Percentiles rank a stretch among this genome's conserved stretches.
Conservation (phyloP, 1,284 basidiomycete genomes). For the Leucoagaricus sp. region DNA sequence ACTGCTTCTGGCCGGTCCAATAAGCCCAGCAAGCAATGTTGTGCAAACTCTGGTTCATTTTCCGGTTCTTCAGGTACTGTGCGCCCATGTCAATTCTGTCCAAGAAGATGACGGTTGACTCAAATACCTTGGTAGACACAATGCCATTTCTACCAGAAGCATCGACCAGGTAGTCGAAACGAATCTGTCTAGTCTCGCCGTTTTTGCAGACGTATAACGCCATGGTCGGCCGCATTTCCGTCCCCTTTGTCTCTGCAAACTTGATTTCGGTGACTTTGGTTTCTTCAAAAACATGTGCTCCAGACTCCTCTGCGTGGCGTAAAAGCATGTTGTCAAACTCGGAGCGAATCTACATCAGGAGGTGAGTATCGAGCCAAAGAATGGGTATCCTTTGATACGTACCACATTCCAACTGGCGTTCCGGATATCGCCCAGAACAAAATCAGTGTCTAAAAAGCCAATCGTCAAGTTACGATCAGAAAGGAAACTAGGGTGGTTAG, state of each 20-base stretch:
- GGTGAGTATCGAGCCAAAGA: not conserved
- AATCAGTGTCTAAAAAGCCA: constrained; percentile 23
- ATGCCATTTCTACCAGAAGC: constrained; percentile 48
- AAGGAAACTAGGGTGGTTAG: not conserved
- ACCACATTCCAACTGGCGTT: constrained; percentile 28
- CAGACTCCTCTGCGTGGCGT: constrained; percentile 41
- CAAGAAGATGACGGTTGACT: not conserved
- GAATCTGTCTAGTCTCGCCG: constrained; percentile 31
- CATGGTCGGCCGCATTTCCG: constrained; percentile 24
- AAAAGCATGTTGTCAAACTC: constrained; percentile 50
- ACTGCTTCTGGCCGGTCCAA: constrained; percentile 37
- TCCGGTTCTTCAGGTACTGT: constrained; percentile 47
- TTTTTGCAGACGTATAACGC: constrained; percentile 23
- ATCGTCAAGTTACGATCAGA: not conserved
- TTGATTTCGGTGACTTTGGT: constrained; percentile 33
- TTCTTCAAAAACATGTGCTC: constrained; percentile 42
- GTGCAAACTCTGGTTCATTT: constrained; percentile 45
- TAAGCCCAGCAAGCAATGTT: constrained; percentile 47
- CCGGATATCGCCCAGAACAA: constrained; percentile 18
- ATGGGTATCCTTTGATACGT: constrained; percentile 3
- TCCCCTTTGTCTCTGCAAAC: constrained; percentile 22
- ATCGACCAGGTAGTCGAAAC: constrained; percentile 51
- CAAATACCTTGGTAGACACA: constrained; percentile 34
- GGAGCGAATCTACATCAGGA: constrained; percentile 40
- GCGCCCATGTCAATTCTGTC: not conserved